Percentiles rank a stretch among this genome's conserved stretches.
Conservation (phyloP, 2,329 filamentous ascomycete genomes). For the Proliferodiscus dingleyae region DNA sequence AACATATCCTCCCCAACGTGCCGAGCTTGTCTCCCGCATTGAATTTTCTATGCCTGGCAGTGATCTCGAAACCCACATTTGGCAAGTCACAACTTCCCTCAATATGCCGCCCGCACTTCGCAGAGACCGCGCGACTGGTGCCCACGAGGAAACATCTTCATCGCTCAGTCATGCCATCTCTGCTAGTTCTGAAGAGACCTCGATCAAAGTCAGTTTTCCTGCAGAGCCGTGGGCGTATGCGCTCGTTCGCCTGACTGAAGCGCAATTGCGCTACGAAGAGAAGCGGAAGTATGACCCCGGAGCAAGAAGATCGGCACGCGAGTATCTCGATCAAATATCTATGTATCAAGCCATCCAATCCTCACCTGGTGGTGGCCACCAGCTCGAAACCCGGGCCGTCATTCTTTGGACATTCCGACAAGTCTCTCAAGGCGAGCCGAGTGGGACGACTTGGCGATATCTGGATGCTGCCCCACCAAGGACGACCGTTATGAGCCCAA, state of each 20-base stretch:
- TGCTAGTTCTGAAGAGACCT: conserved; percentile 16
- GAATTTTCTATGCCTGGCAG: conserved; percentile 54
- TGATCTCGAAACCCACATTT: conserved; percentile 50
- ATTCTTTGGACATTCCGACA: conserved; percentile 61
- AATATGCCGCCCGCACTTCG: conserved; percentile 47
- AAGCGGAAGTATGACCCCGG: conserved; percentile 38
- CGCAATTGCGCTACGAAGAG: conserved; percentile 31
- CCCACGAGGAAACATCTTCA: conserved; percentile 21
- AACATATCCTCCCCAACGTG: conserved; percentile 52
- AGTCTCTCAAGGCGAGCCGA: conserved; percentile 44
- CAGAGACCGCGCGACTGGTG: conserved; percentile 32
- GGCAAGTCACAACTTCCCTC: conserved; percentile 57
- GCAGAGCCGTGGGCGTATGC: conserved; percentile 29
- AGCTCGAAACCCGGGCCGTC: conserved; percentile 54
- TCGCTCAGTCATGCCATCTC: conserved; percentile 17
- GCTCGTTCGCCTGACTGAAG: conserved; percentile 23
- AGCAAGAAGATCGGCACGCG: conserved; percentile 41
- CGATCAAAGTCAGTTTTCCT: conserved; percentile 28
- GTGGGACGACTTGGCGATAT: conserved; percentile 57
- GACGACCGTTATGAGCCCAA: conserved; percentile 26
- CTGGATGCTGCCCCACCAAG: conserved; percentile 33
- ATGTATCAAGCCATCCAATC: conserved; percentile 67
- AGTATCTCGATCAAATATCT: conserved; percentile 55
- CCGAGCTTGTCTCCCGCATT: conserved; percentile 54
- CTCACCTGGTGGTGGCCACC: conserved; percentile 39